Evolutionary conservation across 2,329 filamentous ascomycete genomes (phyloP).

Genomic region (Elsinoe batatas): DNA sequence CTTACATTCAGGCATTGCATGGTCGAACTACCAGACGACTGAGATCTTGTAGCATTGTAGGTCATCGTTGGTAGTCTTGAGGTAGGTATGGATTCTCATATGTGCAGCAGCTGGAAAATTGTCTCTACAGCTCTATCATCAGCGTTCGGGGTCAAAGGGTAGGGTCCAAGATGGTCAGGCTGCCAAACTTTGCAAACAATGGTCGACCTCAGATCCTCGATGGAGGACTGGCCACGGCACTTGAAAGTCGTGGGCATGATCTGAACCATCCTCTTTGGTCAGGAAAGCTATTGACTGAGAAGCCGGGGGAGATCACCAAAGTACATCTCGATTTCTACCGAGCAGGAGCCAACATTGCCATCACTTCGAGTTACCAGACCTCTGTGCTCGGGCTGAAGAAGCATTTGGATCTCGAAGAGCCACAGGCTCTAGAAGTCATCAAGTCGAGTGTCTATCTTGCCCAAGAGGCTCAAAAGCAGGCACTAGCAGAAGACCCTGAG

Average conservation of each 20-base stretch:
- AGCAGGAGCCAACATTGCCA: conserved; percentile 38
- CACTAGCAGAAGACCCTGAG: conserved; percentile 9
- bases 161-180: not conserved
- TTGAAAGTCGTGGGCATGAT: conserved; percentile 35
- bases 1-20: no score
- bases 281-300: conserved; percentile 31
- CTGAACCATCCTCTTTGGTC: conserved; percentile 38
- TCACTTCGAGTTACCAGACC: conserved; percentile 41
- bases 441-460: conserved; percentile 34
- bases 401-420: conserved; percentile 28
- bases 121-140: no score
- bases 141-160: not conserved
- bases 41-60: no score
- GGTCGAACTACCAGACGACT: no score
- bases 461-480: conserved; percentile 29
- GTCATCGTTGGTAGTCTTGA: no score
- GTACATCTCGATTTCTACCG: conserved; percentile 37
- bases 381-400: conserved; percentile 32
- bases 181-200: not conserved
- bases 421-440: conserved; percentile 30
- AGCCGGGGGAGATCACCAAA: conserved; percentile 33
- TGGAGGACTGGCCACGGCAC: conserved; percentile 39
- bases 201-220: conserved; percentile 30
- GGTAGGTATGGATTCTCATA: not conserved
- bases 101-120: not conserved